Conservation (phyloP, 2,329 filamentous ascomycete genomes). For the Cyphellophora europaea region DNA sequence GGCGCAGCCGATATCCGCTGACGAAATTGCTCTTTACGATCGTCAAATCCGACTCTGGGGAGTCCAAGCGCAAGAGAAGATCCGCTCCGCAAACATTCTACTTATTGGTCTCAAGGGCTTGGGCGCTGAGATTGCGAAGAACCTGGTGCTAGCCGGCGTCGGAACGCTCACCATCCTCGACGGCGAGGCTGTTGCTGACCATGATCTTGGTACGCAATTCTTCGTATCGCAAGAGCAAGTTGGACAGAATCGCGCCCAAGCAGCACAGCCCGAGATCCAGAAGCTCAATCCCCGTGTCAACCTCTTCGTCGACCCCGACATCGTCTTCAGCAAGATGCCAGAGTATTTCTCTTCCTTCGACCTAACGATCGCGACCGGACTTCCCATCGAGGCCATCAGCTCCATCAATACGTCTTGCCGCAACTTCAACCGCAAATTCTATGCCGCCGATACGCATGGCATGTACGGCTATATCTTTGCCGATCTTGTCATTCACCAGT, state of each 20-base stretch:
- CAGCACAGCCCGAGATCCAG: conserved; percentile 66
- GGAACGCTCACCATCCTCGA: conserved; percentile 85
- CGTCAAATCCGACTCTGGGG: conserved; percentile 97
- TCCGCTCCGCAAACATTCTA: conserved; percentile 81
- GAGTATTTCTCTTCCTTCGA: conserved; percentile 74
- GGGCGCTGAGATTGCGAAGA: conserved; percentile 93
- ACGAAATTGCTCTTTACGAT: conserved; percentile 96
- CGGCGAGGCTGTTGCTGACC: conserved; percentile 61
- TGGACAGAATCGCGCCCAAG: conserved; percentile 75
- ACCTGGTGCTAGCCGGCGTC: conserved; percentile 87
- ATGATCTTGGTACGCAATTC: conserved; percentile 75
- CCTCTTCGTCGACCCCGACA: conserved; percentile 59
- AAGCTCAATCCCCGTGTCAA: conserved; percentile 84
- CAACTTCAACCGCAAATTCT: conserved; percentile 70
- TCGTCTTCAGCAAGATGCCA: conserved; percentile 57
- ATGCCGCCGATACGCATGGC: conserved; percentile 78
- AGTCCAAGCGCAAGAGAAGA: conserved; percentile 82
- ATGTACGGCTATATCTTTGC: conserved; percentile 93
- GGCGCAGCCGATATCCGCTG: conserved; percentile 36
- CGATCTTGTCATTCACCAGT: conserved; percentile 84
- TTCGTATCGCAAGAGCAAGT: conserved; percentile 65
- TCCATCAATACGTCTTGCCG: conserved; percentile 81
- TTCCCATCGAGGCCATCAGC: conserved; percentile 64
- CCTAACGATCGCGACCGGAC: conserved; percentile 81
- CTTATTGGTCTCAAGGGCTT: conserved; percentile 81